Base-by-base conservation (phyloP, 1,284 basidiomycete genomes). In the Xerocomus minutiporus region DNA sequence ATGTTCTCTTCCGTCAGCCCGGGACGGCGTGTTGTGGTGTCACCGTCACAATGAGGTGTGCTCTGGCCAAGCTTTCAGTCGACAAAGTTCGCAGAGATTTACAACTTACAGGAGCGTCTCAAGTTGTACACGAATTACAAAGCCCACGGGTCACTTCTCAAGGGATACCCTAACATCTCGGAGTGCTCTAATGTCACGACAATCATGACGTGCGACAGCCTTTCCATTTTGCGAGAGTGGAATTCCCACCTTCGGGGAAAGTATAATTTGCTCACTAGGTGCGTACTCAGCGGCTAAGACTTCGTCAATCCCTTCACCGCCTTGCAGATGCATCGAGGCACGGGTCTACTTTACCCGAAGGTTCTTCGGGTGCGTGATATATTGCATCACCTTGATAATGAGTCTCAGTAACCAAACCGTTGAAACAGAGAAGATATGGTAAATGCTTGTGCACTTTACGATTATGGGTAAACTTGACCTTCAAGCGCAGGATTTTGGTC, bases 101-200 rank as follows among this genome's bases (percentile, higher is more conserved):
- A 15, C 25, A 11, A 36, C 23, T 5, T n/a, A 40, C 41, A 73
- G 71, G 67, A 72, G 51, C 63, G 72, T 20, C 57, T 64, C 34
- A 73, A 65, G 49, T 57, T 73, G 15, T 72, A 72, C 52, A 48
- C 54, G 41, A 68, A 64, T 35, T 72, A 73, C 54, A 73, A 72
- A 49, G 48, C 61, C 6, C 61, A 65, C 39, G 66, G 66, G 47
- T 52, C 59, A 23, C 60, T 65, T 26, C 64, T 72, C 34, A 54
- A 65, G 26, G 60, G 55, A 25, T 63, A 66, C 26, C 59, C 62
- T 5, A 61, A 66, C 13, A 44, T 63, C 31, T 59, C 55, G 5
- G 52, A 63, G 17, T 69, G 64, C 51, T 51, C 52, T 28, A 61
- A 63, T 50, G 25, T 55, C 1, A 57, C 51, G 23, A 55, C 53